These are phyloP conservation scores for Moesziomyces parantarcticus DNA, from an alignment of 1,284 basidiomycete genomes.

Conservation along the genomic window DNA sequence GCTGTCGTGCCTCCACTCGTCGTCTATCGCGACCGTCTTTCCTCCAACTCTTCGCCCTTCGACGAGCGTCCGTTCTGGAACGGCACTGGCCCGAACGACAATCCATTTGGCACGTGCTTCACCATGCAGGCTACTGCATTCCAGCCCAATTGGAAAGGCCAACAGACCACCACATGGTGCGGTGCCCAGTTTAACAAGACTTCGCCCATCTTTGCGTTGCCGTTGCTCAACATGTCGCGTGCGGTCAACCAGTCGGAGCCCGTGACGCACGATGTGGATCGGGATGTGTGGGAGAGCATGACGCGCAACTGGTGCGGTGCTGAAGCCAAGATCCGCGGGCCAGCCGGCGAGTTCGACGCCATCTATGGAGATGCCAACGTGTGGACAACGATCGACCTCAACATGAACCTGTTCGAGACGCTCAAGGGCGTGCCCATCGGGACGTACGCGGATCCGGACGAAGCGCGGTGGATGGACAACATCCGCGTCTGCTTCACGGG, in stretches of 20 bases:
- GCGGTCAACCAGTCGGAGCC: conserved; percentile 11
- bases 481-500: conserved; percentile 19
- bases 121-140: conserved; percentile 42
- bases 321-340: conserved; percentile 32
- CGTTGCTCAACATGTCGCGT: conserved; percentile 37
- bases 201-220: conserved; percentile 40
- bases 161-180: conserved; percentile 45
- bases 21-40: conserved; percentile 28
- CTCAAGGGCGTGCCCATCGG: conserved; percentile 30
- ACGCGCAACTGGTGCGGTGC: conserved; percentile 46
- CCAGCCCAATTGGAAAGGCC: conserved; percentile 43
- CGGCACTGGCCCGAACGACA: conserved; percentile 41
- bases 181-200: conserved; percentile 42
- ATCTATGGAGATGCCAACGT: conserved; percentile 34
- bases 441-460: conserved; percentile 19
- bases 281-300: conserved; percentile 23
- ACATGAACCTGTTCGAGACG: conserved; percentile 36
- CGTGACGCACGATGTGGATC: conserved; percentile 14
- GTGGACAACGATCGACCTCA: conserved; percentile 33
- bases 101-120: conserved; percentile 45
- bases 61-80: conserved; percentile 45
- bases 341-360: conserved; percentile 24
- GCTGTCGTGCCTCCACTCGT: conserved; percentile 37
- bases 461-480: conserved; percentile 25
- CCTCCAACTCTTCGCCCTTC: conserved; percentile 3